phyloP scores from a whole-genome alignment of 2,329 filamentous ascomycete species.

The Septoria linicola region DNA sequence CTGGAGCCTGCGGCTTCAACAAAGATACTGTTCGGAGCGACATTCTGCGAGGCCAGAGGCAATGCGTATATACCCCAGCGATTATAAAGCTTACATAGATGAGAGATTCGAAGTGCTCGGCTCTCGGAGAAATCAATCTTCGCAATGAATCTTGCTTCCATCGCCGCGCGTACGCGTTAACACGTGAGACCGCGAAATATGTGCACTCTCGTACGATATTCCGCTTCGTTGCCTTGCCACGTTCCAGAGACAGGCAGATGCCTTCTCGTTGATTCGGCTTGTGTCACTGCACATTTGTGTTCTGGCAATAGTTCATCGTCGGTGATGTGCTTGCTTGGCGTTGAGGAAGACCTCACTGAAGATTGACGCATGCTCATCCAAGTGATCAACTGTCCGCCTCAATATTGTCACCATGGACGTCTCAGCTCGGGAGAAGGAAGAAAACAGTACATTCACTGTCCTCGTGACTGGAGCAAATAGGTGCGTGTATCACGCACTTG shows the following conservation, averaged over 20 bases:
- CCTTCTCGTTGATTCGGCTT: too few relatives aligned
- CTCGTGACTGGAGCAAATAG: constrained; percentile 85
- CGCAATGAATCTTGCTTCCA: neutral
- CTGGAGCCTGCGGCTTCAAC: neutral
- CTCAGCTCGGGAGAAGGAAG: constrained; percentile 1
- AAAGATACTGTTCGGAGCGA: neutral
- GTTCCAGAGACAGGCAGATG: too few relatives aligned
- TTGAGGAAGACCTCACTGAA: too few relatives aligned
- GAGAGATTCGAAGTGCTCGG: constrained; percentile 28
- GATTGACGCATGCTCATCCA: too few relatives aligned
- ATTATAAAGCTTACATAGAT: constrained; percentile 21
- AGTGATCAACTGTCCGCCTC: too few relatives aligned
- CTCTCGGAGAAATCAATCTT: constrained; percentile 7
- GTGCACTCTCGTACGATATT: neutral
- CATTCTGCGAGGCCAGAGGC: neutral
- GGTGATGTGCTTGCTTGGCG: too few relatives aligned
- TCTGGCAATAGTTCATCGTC: too few relatives aligned
- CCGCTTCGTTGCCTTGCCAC: too few relatives aligned
- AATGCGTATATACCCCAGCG: constrained; percentile 14
- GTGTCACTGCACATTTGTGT: too few relatives aligned
- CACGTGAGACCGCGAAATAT: neutral
- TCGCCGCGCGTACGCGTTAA: neutral
- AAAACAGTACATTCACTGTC: constrained; percentile 48
- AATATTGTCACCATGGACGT: constrained; percentile 15
- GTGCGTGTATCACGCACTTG: constrained; percentile 47